Evolutionary conservation across 2,329 filamentous ascomycete species (phyloP).

Genomic region (Ceratocystis alfenasii): DNA sequence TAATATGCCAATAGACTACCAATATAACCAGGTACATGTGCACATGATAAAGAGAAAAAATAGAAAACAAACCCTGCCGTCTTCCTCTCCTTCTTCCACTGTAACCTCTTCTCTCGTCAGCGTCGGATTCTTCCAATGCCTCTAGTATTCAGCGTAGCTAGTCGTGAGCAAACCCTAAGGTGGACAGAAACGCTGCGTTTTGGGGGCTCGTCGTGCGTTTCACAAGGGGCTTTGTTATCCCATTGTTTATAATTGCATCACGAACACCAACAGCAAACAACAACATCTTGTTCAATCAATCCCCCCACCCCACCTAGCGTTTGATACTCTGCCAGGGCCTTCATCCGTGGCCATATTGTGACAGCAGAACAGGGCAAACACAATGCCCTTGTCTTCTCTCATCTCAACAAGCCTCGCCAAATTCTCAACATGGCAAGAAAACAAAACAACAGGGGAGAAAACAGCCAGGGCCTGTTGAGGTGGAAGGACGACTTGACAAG

Average conservation of each 20-base stretch:
- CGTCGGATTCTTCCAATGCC: neutral
- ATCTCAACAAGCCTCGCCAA: slow-evolving; percentile 7
- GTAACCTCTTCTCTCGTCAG: neutral
- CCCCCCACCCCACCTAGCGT: neutral
- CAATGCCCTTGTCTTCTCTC: slow-evolving; percentile 7
- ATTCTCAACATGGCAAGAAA: neutral
- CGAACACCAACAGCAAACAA: neutral
- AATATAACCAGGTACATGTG: too few relatives aligned
- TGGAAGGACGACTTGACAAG: neutral
- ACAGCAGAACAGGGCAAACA: neutral
- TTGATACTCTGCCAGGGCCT: neutral
- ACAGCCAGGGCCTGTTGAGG: neutral
- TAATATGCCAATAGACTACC: neutral
- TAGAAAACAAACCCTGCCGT: too few relatives aligned
- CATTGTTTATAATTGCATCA: neutral
- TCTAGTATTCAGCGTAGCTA: neutral
- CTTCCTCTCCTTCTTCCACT: neutral
- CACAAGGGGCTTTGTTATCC: neutral
- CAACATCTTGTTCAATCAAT: neutral
- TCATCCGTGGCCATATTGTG: neutral
- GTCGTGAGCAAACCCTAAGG: neutral
- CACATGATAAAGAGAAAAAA: too few relatives aligned
- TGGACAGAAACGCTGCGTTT: neutral
- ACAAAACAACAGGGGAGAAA: neutral
- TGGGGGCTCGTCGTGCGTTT: neutral